Conservation (phyloP, 2,329 filamentous ascomycete species). For the Colletotrichum neosansevieriae region DNA sequence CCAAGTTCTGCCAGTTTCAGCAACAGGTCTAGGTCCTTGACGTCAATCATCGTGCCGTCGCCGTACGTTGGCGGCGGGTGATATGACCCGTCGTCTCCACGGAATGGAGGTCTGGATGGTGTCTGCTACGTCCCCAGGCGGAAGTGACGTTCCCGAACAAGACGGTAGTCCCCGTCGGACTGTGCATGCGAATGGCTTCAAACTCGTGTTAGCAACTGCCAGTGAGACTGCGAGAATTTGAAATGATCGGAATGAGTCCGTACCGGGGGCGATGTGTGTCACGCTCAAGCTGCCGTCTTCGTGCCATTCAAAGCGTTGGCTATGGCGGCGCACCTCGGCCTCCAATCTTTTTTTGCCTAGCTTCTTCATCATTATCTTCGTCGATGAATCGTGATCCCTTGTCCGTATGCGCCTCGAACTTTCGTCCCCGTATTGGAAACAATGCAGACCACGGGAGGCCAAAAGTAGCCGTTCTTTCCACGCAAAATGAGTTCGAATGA, state of each 20-base stretch:
- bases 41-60: conserved; percentile 47
- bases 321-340: too few species aligned
- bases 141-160: conserved; percentile 53
- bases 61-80: conserved; percentile 49
- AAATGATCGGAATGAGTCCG: conserved; percentile 1
- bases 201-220: background rate
- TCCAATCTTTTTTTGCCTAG: too few species aligned
- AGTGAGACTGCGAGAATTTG: background rate
- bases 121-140: conserved; percentile 49
- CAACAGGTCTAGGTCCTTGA: conserved; percentile 46
- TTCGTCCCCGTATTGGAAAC: too few species aligned
- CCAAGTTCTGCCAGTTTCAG: conserved; percentile 46
- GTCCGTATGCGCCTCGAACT: too few species aligned
- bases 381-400: too few species aligned
- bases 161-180: conserved; percentile 44
- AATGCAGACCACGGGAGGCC: too few species aligned
- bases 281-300: conserved; percentile 44
- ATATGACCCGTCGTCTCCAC: conserved; percentile 49
- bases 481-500: too few species aligned
- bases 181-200: conserved; percentile 46
- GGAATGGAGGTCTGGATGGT: conserved; percentile 48
- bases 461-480: too few species aligned
- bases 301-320: too few species aligned
- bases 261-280: conserved; percentile 49
- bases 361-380: too few species aligned